Conservation (phyloP, 106 monocot genomes). For the Dioscorea alata region DNA sequence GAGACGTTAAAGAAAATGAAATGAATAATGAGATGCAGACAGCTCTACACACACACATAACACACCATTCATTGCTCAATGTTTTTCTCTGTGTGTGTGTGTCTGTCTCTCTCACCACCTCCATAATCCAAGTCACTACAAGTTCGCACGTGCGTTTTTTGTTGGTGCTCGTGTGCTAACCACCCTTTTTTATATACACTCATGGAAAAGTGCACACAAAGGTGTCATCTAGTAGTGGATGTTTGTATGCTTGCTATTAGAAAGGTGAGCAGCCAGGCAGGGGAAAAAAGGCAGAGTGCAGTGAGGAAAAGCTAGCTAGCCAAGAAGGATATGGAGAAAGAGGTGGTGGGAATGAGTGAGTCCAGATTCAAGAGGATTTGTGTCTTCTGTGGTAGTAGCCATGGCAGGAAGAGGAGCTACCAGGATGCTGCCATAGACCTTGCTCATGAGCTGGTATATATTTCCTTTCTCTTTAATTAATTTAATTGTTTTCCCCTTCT, state of each 20-base stretch:
- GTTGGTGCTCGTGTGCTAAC: not conserved
- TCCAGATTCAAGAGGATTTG: slow-evolving; percentile 78
- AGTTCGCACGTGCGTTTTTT: not conserved
- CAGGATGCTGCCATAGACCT: slow-evolving; percentile 78
- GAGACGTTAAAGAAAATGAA: no score
- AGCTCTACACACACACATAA: no score
- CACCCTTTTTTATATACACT: not conserved
- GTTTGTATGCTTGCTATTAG: not conserved
- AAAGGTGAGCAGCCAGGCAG: not conserved
- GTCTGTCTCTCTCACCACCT: no score
- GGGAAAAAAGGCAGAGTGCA: slow-evolving; percentile 10
- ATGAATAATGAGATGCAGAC: no score
- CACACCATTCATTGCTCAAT: no score
- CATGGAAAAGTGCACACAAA: not conserved
- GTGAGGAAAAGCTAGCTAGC: slow-evolving; percentile 8
- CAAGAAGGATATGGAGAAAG: not conserved
- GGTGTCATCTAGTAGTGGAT: not conserved
- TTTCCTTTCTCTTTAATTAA: slow-evolving; percentile 4
- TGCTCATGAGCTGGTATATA: slow-evolving; percentile 57
- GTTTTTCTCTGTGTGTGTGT: no score
- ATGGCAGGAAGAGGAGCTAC: slow-evolving; percentile 80
- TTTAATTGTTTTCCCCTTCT: not conserved
- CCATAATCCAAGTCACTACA: no score
- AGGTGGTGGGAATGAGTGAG: slow-evolving; percentile 2
- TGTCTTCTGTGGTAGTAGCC: slow-evolving; percentile 85